Base-by-base conservation (phyloP, 768 basidiomycete genomes). In the Pleurotus tuber-regium region DNA sequence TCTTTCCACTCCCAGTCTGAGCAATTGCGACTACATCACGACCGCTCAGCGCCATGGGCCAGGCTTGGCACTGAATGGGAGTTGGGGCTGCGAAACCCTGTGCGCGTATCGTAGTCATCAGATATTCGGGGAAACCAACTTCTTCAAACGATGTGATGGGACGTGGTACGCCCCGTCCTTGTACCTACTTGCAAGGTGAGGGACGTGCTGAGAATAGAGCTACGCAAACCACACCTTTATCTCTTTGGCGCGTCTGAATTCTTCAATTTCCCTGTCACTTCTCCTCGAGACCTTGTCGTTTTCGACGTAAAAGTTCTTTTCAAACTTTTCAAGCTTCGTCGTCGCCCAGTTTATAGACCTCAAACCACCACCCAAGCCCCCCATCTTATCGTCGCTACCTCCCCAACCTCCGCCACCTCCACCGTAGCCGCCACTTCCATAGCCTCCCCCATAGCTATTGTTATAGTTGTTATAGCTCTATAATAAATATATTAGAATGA, bases 1-100 rank as follows among this genome's bases (percentile, higher is more conserved):
- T 99, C 76, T 99, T 99, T 52, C 97, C 97, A 68, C 92, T 95
- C 51, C 97, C 97, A 7, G 97, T 99, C 70, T 98, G 95, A 30
- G 97, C 95, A 60, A 99, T 92, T 50, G 96, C 97, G 39, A 96
- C 89, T 31, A 98, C 79, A 70, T 99, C 96, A 54, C 92, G 80
- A 50, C 96, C 96, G 43, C 81, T 92, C 24, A 98, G 76, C 2
- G 97, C 96, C 94, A 98, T 98, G 0, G 97, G 97, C 97, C 97
- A 99, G 14, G 95, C 89, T 67, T 99, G 97, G 64, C 96, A 97
- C 65, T 99, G 97, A 63, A 99, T 98, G 43, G 97, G 87, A 5
- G 96, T 94, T 0, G 97, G 97, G 1, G 79, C 66, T 24, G 83
- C 69, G 73, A 99, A 99, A 26, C 97, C 97, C 72, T 97, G 93